These are phyloP conservation scores for Cystobasidium sp. DNA, from an alignment of 1,284 basidiomycete species.

Conservation along the genomic window DNA sequence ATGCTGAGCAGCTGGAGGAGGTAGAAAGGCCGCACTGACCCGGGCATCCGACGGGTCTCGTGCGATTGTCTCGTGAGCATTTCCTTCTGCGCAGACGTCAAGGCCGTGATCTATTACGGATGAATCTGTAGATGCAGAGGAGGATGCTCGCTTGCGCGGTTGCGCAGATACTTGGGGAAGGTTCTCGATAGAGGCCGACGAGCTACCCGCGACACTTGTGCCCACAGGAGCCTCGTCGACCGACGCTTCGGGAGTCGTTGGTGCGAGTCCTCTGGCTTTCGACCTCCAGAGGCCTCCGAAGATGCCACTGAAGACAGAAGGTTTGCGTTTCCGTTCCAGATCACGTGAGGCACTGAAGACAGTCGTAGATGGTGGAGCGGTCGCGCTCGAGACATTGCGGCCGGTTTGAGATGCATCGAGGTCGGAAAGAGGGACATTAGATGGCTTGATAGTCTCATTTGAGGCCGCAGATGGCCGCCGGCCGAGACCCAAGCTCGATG, in stretches of 20 bases:
- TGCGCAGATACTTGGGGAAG: neutral
- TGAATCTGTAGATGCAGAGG: neutral
- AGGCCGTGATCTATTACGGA: neutral
- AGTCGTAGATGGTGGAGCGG: constrained; percentile 3
- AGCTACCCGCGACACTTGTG: too few relatives aligned
- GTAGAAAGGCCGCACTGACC: too few relatives aligned
- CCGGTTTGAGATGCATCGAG: neutral
- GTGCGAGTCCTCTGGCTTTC: neutral
- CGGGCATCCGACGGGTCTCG: too few relatives aligned
- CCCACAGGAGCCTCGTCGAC: neutral
- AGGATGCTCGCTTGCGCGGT: neutral
- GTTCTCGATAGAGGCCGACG: too few relatives aligned
- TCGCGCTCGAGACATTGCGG: constrained; percentile 26
- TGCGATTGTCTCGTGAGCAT: too few relatives aligned
- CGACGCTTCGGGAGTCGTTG: neutral
- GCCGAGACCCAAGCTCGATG: constrained; percentile 28
- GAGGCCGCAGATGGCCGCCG: constrained; percentile 2
- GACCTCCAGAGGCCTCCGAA: constrained; percentile 17
- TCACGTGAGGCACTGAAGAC: neutral
- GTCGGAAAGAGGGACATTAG: neutral
- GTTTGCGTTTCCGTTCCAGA: neutral
- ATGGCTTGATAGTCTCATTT: constrained; percentile 6
- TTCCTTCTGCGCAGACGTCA: neutral
- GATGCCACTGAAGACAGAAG: constrained; percentile 13
- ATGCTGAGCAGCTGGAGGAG: neutral